Evolutionary conservation across 441 rosid genomes (phyloP), one percentile per base, ranked within the genome.

Genomic region (Breynia disticha): DNA sequence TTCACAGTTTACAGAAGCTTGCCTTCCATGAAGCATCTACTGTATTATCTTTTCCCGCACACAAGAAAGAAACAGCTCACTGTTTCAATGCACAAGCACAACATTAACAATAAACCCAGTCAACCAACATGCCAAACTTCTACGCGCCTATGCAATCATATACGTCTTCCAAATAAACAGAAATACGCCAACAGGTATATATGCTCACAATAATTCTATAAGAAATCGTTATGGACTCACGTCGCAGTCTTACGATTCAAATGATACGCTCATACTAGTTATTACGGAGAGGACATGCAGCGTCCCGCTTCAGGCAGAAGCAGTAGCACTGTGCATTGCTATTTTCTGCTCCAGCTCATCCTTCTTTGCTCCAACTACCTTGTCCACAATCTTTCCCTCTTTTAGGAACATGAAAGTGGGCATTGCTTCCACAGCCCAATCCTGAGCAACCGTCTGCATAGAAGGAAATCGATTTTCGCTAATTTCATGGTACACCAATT

Each of bases 361-460:
- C 67, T 82, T 88, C 76, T 67, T 77, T n/a, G 94, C 86, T n/a
- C 95, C 98, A 16, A 84, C 83, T 46, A 93, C 86, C 71, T 77
- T 86, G 79, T 79, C 87, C 64, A 91, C 69, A 59, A 78, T 71
- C 76, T 73, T 82, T 19, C 95, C 95, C 46, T 75, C 90, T 56
- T 80, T 91, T 61, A 87, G 64, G 67, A 86, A 79, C 69, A 91
- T 76, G 70, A 88, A 87, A 6, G 95, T 87, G 14, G 95, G 96
- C 95, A 91, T 88, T 2, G 98, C 72, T 65, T 88, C 87, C 62
- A 91, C 86, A 7, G 76, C 86, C 87, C 91, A 88, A 16, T 88
- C 94, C 32, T 79, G 61, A 13, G 98, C 86, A 45, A 91, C 94
- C 1, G 80, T 52, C 91, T 88, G 79, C 69, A 61, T 52, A 61